Base-by-base conservation (phyloP, 2,329 filamentous ascomycete species). In the Colletotrichum plurivorum region DNA sequence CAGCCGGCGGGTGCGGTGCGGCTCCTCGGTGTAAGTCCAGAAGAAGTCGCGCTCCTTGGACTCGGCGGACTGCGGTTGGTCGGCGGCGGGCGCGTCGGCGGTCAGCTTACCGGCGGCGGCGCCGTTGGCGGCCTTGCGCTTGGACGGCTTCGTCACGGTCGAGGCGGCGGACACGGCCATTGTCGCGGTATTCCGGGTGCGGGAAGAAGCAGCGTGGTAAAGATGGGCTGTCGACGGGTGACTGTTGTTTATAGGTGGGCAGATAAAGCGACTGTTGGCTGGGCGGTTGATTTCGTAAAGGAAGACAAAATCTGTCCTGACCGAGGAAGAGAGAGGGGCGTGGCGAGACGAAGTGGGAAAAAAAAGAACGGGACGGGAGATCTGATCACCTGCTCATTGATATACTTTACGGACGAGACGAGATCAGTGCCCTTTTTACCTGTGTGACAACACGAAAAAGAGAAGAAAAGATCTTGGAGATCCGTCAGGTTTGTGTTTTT, bases 21-120 rank as follows among this genome's bases (percentile, higher is more conserved):
- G 96, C 83, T 99, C 96, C 81, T 99, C 96, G 10, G 96, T 98
- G 79, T 99, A 98, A 48, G 96, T 97, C 96, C 97, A 98, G 84
- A 97, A 97, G 87, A 98, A 98, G 79, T 91, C 87, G 71, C 90
- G 76, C 72, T 85, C 79, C 59, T 79, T 79, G n/a, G 76, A 72
- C 73, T 84, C 81, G 39, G 78, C 76, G 61, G 87, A 77, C 27
- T 66, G 82, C 77, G 56, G 76, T 71, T 75, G 41, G 41, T 43
- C 41, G 41, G 41, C 41, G 41, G 41, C 71, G 20, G 58, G 41
- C 67, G 63, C 46, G 41, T 73, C 65, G 49, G 72, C 69, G 52
- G 70, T 69, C 62, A 66, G 62, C 43, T 69, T 69, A 58, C 69
- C 73, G 46, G 73, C 71, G 67, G 72, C 72, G 69, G 74, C 73